Evolutionary conservation across 2,329 filamentous ascomycete species (phyloP), one percentile per base, ranked within the genome.

Genomic region (Alternaria solani): DNA sequence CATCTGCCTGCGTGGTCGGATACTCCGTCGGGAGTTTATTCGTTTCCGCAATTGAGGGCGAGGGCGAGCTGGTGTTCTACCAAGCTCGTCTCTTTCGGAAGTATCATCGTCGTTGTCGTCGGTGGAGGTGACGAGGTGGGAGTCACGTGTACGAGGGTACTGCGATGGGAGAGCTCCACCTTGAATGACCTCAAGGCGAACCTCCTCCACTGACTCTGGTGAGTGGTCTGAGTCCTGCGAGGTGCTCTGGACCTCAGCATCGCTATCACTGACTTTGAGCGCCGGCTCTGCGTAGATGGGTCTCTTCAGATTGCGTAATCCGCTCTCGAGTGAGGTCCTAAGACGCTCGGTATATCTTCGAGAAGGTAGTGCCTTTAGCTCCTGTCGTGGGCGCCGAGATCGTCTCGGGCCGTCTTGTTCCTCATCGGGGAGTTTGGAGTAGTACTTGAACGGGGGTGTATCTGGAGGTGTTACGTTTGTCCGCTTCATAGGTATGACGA

Each of bases 401-500:
- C 57, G 53, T 59, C 42, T 52, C 60, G 26, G 61, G 41, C 39
- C 64, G 56, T 51, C 16, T n/a, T 55, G 49, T 7, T 43, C 57
- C 7, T 70, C 63, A n/a, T 62, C 57, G 1, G 64, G 65, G 5
- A 71, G 59, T 1, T 67, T 39, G 4, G 66, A 63, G 49, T 69
- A 74, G 60, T 64, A 69, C 11, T 43, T 38, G 11, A 65, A 32
- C 1, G 62, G 36, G 2, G 66, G 59, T 2, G 61, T 63, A 18
- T 63, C 63, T 1, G 68, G 65, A 11, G 64, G 68, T 20, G 68
- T 69, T 32, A 66, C 32, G 8, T 66, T 59, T 2, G 47, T 55
- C 8, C 66, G 65, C 47, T 74, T 77, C 23, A 39, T 39, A 16
- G 66, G 51, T n/a, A 77, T 69, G n/a, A 75, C 23, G 1, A 77